Base-by-base conservation (phyloP, 192 early-diverging fungal genomes). In the Haplosporangium gracile region DNA sequence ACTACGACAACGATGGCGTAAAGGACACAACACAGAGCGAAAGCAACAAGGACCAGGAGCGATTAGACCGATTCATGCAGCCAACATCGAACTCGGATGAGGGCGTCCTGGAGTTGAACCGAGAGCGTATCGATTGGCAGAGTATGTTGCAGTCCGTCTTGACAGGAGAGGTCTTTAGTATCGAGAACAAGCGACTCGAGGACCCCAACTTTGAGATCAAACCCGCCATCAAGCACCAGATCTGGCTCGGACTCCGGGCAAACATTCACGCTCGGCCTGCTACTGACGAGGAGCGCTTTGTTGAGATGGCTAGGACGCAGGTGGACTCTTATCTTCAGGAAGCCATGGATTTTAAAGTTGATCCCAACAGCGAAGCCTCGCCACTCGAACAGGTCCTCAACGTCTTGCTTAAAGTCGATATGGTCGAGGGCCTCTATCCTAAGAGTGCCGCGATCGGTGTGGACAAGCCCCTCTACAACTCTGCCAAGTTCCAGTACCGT, bases 81-180 rank as follows among this genome's bases (percentile, higher is more conserved):
- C 84, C 84, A 38, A 78, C 79, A 45, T 86, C 84, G 7, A 73
- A 80, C 32, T 76, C 79, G 2, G 84, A 86, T 34, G 84, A 86
- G 26, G 84, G 84, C n/a, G 84, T 86, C 0, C 47, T 86, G 15
- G 84, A 77, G 9, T 57, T 86, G 13, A 86, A 86, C 55, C 55
- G 84, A 34, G 97, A 97, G 80, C 93, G 97, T 55, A 83, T 91
- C 18, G 95, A 96, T 79, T 97, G 97, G 97, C 97, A 96, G 60
- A 92, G 93, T 57, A 96, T 97, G 95, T 89, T 97, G 5, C 90
- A 94, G 39, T 95, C 95, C 20, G 97, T 96, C 18, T 82, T 97
- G 36, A 92, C 89, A 13, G 96, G 97, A 39, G 95, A 97, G 65
- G 95, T 97, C 26, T 95, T 97, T 15, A 95, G 94, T 68, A 94